Percentiles rank a stretch among this genome's conserved stretches.
These are phyloP conservation scores for Pueraria montana DNA, from an alignment of 306 rosid species.

Conservation along the genomic window DNA sequence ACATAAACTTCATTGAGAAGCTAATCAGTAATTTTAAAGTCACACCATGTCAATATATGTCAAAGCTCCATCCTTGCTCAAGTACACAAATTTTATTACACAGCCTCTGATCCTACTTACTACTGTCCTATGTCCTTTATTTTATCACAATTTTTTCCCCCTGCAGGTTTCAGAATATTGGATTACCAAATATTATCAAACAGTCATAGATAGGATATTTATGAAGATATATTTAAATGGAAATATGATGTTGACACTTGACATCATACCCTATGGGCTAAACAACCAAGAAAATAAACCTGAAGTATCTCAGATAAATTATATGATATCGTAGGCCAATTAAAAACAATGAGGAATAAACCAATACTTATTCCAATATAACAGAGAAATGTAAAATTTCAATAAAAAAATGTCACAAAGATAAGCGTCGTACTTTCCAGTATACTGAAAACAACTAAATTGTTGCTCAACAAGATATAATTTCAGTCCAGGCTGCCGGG, in stretches of 20 bases:
- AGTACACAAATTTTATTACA: conserved; percentile 18
- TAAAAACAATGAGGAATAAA: conserved; percentile 28
- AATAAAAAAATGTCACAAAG: conserved; percentile 38
- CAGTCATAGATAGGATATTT: conserved; percentile 21
- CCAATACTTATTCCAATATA: conserved; percentile 25
- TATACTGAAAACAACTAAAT: conserved; percentile 73
- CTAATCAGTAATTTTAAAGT: conserved; percentile 30
- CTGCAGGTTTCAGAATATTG: conserved; percentile 31
- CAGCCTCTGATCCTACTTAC: conserved; percentile 21
- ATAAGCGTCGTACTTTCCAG: conserved; percentile 65
- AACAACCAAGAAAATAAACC: conserved; percentile 36
- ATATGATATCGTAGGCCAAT: conserved; percentile 7
- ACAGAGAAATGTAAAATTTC: conserved; percentile 29
- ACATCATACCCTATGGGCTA: conserved; percentile 23
- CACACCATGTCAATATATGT: not conserved
- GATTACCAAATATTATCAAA: conserved; percentile 10
- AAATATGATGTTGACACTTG: not conserved
- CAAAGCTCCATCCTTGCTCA: conserved; percentile 20
- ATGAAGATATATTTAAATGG: conserved; percentile 10
- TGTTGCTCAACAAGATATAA: conserved; percentile 63
- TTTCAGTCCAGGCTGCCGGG: conserved; percentile 73
- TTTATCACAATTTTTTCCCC: conserved; percentile 21
- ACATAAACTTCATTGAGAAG: conserved; percentile 20
- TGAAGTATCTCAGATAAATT: conserved; percentile 10
- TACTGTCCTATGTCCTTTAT: conserved; percentile 14